Conservation (phyloP, 345 rosid genomes). For the Toxicodendron radicans region DNA sequence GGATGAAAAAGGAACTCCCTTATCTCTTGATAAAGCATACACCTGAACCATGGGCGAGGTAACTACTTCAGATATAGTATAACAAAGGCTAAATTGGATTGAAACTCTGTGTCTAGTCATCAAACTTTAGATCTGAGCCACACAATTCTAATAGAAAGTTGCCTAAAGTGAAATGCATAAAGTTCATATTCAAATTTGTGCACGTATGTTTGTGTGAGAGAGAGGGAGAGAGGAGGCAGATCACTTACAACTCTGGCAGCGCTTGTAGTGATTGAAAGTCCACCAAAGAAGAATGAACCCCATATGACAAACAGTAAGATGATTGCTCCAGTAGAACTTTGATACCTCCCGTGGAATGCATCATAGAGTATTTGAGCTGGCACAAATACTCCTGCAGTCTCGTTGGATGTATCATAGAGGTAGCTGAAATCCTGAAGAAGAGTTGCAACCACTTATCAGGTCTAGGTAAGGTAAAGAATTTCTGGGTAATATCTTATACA, state of each 20-base stretch:
- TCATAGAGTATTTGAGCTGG: constrained; percentile 68
- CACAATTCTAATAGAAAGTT: background rate
- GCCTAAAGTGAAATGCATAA: background rate
- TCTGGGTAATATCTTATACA: background rate
- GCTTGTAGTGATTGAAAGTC: constrained; percentile 63
- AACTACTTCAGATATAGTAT: background rate
- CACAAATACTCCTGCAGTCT: constrained; percentile 55
- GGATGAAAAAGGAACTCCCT: constrained; percentile 51
- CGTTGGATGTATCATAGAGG: constrained; percentile 51
- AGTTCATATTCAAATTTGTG: background rate
- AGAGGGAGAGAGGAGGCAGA: background rate
- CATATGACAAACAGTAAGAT: constrained; percentile 53
- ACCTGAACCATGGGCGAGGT: constrained; percentile 25
- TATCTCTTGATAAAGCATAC: constrained; percentile 60
- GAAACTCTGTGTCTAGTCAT: too few relatives aligned
- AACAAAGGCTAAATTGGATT: background rate
- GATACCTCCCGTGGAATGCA: constrained; percentile 68
- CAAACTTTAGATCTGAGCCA: background rate
- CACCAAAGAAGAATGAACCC: constrained; percentile 70
- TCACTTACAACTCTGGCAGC: constrained; percentile 61
- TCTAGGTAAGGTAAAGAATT: too few relatives aligned
- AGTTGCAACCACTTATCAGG: constrained; percentile 4
- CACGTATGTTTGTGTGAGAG: background rate
- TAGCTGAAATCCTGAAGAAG: constrained; percentile 45
- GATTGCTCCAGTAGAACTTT: constrained; percentile 52